A percentile compares a stretch with the other conserved stretches of the same genome.
Conservation (phyloP, 345 rosid genomes). For the Hevea brasiliensis region DNA sequence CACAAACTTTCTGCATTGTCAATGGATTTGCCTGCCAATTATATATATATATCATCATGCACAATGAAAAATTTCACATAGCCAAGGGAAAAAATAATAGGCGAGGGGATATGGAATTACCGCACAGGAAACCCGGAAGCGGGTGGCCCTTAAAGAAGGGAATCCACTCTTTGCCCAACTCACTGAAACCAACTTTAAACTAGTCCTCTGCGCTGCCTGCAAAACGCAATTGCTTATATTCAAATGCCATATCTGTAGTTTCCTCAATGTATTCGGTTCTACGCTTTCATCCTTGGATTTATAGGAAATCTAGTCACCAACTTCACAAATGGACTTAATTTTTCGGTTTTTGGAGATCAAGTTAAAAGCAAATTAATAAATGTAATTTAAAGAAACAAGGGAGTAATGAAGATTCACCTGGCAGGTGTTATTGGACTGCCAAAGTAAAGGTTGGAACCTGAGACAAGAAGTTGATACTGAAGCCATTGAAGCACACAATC, state of each 20-base stretch:
- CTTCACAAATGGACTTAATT: too few relatives aligned
- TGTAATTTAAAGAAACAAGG: neutral
- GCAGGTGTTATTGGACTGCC: neutral
- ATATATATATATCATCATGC: too few relatives aligned
- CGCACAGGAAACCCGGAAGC: constrained; percentile 22
- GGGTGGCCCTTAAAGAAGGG: constrained; percentile 21
- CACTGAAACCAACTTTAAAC: constrained; percentile 28
- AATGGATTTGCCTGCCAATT: constrained; percentile 30
- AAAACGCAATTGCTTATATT: neutral
- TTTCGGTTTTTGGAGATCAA: too few relatives aligned
- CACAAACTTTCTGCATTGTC: constrained; percentile 29
- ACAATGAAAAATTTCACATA: neutral
- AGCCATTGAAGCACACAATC: constrained; percentile 9
- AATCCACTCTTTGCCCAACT: constrained; percentile 34
- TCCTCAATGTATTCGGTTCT: too few relatives aligned
- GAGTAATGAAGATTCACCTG: neutral
- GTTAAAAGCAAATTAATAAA: neutral
- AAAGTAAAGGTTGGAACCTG: neutral
- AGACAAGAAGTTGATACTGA: constrained; percentile 20
- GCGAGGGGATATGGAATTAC: constrained; percentile 1
- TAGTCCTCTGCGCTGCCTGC: constrained; percentile 24
- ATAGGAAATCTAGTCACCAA: too few relatives aligned
- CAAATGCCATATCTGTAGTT: too few relatives aligned
- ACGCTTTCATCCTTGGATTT: too few relatives aligned
- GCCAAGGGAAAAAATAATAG: too few relatives aligned